Percentiles rank a stretch among this genome's conserved stretches.
Evolutionary conservation across 2,329 filamentous ascomycete species (phyloP).

Genomic region (Piedraia hortae): DNA sequence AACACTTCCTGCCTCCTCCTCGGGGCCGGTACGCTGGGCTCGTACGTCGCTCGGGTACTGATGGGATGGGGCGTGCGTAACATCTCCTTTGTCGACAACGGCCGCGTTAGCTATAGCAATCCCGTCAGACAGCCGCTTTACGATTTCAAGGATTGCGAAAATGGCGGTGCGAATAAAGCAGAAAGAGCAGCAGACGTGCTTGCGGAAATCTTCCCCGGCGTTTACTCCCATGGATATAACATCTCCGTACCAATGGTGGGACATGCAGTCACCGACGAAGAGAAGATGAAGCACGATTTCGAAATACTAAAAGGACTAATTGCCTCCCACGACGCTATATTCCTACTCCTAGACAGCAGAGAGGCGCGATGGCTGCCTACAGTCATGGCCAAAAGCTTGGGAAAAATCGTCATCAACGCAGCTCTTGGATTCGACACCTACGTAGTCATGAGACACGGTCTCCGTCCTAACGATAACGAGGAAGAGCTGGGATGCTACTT

Average conservation of each 20-base stretch:
- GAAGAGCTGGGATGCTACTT: slow-evolving; percentile 81
- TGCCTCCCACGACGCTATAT: slow-evolving; percentile 67
- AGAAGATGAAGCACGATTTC: slow-evolving; percentile 43
- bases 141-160: slow-evolving; percentile 62
- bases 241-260: slow-evolving; percentile 88
- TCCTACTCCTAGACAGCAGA: slow-evolving; percentile 94
- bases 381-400: slow-evolving; percentile 74
- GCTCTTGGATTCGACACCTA: slow-evolving; percentile 91
- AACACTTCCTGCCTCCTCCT: slow-evolving; percentile 70
- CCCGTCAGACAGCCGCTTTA: slow-evolving; percentile 87
- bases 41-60: slow-evolving; percentile 73
- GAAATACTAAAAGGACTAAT: slow-evolving; percentile 48
- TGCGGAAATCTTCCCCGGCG: slow-evolving; percentile 67
- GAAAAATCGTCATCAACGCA: slow-evolving; percentile 91
- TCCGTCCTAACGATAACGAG: slow-evolving; percentile 21
- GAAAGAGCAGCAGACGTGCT: slow-evolving; percentile 52
- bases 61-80: slow-evolving; percentile 90
- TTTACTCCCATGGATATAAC: slow-evolving; percentile 52
- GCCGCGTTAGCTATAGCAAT: slow-evolving; percentile 80
- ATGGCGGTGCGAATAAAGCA: slow-evolving; percentile 66
- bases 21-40: slow-evolving; percentile 76
- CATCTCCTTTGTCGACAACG: slow-evolving; percentile 90
- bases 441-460: slow-evolving; percentile 86
- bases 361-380: slow-evolving; percentile 91
- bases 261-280: slow-evolving; percentile 54